Evolutionary conservation across 345 rosid species (phyloP).

Genomic region (Lepidium aucheri): DNA sequence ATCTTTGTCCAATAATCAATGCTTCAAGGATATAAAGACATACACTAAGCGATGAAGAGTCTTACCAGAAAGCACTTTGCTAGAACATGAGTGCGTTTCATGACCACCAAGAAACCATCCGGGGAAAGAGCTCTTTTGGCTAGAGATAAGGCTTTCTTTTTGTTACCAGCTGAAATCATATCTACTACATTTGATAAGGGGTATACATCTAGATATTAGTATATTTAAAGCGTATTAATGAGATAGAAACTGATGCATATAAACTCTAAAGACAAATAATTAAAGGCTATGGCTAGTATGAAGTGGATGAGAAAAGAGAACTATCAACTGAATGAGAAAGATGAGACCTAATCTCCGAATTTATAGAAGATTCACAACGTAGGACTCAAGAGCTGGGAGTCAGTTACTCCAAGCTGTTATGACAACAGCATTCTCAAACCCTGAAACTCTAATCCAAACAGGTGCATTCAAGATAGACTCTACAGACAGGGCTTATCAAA

Average conservation of each 20-base stretch:
- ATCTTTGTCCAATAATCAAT: not conserved
- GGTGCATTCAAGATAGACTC: not conserved
- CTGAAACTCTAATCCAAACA: slow-evolving; percentile 4
- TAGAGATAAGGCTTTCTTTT: slow-evolving; percentile 28
- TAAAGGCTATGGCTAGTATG: not conserved
- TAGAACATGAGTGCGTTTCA: slow-evolving; percentile 39
- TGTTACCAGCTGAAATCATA: slow-evolving; percentile 20
- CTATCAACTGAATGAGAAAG: not conserved
- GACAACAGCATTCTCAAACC: not conserved
- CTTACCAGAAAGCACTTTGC: slow-evolving; percentile 31
- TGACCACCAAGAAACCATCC: slow-evolving; percentile 32
- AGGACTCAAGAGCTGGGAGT: not conserved
- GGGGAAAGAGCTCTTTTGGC: slow-evolving; percentile 26
- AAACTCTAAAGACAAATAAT: not conserved
- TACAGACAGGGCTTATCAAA: not conserved
- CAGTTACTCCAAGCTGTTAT: not conserved
- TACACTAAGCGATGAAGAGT: not conserved
- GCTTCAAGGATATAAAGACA: not conserved
- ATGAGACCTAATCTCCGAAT: not conserved
- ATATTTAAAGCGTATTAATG: not conserved
- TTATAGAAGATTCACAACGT: not conserved
- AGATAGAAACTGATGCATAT: not conserved
- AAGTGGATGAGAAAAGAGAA: not conserved
- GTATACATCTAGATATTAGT: not conserved
- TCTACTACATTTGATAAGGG: not conserved